Percentiles rank a stretch among this genome's conserved stretches.
These are phyloP conservation scores for Stagonosporopsis vannaccii DNA, from an alignment of 2,329 filamentous ascomycete species.

Conservation along the genomic window DNA sequence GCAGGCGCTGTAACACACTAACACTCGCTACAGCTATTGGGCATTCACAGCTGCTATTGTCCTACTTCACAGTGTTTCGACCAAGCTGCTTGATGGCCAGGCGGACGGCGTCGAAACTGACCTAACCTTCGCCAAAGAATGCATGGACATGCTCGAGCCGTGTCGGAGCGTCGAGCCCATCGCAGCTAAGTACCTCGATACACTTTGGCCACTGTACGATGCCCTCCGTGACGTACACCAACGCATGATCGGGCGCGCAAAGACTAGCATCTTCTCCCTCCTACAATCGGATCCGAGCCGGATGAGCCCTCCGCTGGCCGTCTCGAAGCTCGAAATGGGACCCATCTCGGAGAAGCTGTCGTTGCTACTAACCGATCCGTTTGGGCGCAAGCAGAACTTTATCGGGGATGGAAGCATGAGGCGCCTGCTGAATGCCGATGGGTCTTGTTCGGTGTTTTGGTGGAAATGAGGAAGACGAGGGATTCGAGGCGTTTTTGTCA, in stretches of 20 bases:
- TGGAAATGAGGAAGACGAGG: constrained; percentile 34
- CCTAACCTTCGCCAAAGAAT: constrained; percentile 43
- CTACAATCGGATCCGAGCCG: constrained; percentile 35
- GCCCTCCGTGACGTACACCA: constrained; percentile 43
- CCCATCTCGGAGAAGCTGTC: constrained; percentile 47
- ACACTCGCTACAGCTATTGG: constrained; percentile 40
- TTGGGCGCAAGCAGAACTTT: constrained; percentile 43
- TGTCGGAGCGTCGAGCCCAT: constrained; percentile 44
- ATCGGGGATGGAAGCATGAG: constrained; percentile 33
- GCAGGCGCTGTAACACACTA: background rate
- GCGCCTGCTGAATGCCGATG: constrained; percentile 42
- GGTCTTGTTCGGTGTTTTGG: constrained; percentile 45
- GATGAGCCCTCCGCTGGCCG: constrained; percentile 37
- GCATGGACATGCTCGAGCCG: constrained; percentile 46
- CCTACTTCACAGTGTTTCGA: constrained; percentile 45
- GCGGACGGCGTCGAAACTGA: constrained; percentile 41
- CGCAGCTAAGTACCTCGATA: constrained; percentile 42
- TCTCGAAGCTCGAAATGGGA: constrained; percentile 44
- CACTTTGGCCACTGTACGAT: constrained; percentile 46
- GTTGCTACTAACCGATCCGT: constrained; percentile 44
- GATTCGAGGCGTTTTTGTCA: background rate
- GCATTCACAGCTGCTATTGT: constrained; percentile 46
- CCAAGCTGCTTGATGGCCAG: constrained; percentile 44
- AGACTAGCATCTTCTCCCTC: constrained; percentile 46
- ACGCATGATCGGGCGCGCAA: constrained; percentile 39